Base-by-base conservation (phyloP, 2,329 filamentous ascomycete species). In the Triangularia verruculosa region DNA sequence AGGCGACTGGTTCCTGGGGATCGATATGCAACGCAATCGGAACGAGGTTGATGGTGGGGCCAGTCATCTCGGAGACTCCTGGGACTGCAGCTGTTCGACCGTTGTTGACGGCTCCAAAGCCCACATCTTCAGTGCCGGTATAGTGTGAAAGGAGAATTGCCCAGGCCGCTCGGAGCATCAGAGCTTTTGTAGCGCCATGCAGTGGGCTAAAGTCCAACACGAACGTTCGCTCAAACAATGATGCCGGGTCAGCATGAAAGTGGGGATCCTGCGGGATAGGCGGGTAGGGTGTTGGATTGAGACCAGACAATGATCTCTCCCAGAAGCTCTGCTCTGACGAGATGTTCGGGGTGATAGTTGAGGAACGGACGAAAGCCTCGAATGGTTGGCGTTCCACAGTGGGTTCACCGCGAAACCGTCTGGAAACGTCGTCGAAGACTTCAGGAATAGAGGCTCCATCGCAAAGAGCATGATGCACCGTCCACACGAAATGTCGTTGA, bases 401-500 rank as follows among this genome's bases (percentile, higher is more conserved):
- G 6, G 47, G n/a, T 22, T 52, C 22, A 34, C 56, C 43, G 4
- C 52, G 24, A 17, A 61, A 34, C 11, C 54, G n/a, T 3, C 1
- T 28, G 5, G 62, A 61, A 22, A 67, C 39, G 15, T 62, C 61
- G 22, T 61, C 57, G 1, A 59, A 32, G 12, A 68, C 30, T 15
- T 62, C 59, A 13, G 34, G 57, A 57, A 67, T 47, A 30, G 66
- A 65, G 57, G 63, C 66, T 4, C 67, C 67, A 39, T 69, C 67
- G 56, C 68, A 69, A 1, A 69, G 13, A 2, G 63, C 61, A 34
- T 69, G 67, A 28, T 69, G 67, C 1, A 61, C 61, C 0, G 66
- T 67, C 32, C 60, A 65, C n/a, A 64, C 57, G 17, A 69, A 66
- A 25, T n/a, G 53, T 0, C 53, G 28, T 3, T 57, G 63, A 25